phyloP scores from a whole-genome alignment of 805 yeast genomes.

The Teunomyces pallodes region DNA sequence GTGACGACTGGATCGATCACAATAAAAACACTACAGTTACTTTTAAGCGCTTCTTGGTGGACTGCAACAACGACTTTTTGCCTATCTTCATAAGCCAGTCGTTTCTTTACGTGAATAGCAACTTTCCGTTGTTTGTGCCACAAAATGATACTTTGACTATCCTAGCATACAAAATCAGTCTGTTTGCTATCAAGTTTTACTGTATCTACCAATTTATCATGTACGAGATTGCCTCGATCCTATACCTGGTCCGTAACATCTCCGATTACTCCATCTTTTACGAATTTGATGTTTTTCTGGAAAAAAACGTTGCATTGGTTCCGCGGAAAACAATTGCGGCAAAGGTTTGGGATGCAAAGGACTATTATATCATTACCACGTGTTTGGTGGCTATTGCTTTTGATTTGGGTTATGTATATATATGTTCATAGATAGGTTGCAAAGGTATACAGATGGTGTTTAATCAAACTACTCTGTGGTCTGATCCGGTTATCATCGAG shows the following conservation, averaged over 20 bases:
- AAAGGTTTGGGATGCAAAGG: neutral
- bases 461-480: neutral
- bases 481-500: too few species aligned
- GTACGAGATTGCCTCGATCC: constrained; percentile 22
- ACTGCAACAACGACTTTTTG: constrained; percentile 32
- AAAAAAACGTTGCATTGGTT: neutral
- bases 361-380: neutral
- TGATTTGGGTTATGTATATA: neutral
- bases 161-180: constrained; percentile 17
- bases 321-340: neutral
- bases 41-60: constrained; percentile 14
- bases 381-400: neutral
- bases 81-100: constrained; percentile 37
- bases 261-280: constrained; percentile 9
- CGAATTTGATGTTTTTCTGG: neutral
- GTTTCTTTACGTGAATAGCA: constrained; percentile 24
- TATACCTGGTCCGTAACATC: constrained; percentile 8
- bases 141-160: neutral
- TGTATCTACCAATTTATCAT: constrained; percentile 32
- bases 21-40: neutral
- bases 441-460: constrained; percentile 4
- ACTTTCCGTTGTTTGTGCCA: constrained; percentile 14
- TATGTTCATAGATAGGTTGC: constrained; percentile 1
- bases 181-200: constrained; percentile 30
- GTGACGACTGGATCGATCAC: neutral